Evolutionary conservation across 257 asterid genomes (phyloP), one percentile per base, ranked within the genome.

Genomic region (Solanum appendiculatum): DNA sequence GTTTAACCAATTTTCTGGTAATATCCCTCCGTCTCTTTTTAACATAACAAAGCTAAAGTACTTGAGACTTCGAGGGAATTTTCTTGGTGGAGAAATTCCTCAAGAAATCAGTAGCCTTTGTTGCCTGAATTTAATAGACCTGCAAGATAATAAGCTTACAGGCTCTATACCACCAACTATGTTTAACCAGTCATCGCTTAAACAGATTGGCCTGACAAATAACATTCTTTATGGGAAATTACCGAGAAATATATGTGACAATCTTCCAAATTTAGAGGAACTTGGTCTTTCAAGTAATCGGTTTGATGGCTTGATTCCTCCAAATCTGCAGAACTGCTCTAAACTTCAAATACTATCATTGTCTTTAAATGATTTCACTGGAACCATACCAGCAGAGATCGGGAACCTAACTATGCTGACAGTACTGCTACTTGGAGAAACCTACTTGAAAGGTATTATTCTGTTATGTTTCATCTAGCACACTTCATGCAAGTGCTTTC

Each of bases 271-370:
- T 87, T 87, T 51, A 25, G 69, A 82, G 86, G 15, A 0, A 9
- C 85, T 90, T 3, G 1, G 0, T 0, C 87, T 90, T 13, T 1
- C 82, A 2, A 0, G 2, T 0, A 83, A 36, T 21, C 1, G 83
- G 13, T 14, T 90, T 27, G 80, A 58, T 13, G 92, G 91, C 6
- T 58, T 72, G 18, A 86, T 91, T 75, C 91, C 93, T 11, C 56
- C 75, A 31, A 72, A 85, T 40, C 37, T 87, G 83, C 83, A 85
- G 46, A 91, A 91, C 9, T 83, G 83, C 37, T 77, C 83, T 1
- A 77, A 77, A 77, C 83, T n/a, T 77, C 1, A 42, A 7, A 42
- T n/a, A 40, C 0, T 40, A n/a, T 77, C 83, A 14, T 77, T 77
- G 37, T 77, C 83, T 77, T 0, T 0, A 12, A 77, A 77, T 40